phyloP scores from a whole-genome alignment of 1,284 basidiomycete genomes.

The Trichosporon inkin region DNA sequence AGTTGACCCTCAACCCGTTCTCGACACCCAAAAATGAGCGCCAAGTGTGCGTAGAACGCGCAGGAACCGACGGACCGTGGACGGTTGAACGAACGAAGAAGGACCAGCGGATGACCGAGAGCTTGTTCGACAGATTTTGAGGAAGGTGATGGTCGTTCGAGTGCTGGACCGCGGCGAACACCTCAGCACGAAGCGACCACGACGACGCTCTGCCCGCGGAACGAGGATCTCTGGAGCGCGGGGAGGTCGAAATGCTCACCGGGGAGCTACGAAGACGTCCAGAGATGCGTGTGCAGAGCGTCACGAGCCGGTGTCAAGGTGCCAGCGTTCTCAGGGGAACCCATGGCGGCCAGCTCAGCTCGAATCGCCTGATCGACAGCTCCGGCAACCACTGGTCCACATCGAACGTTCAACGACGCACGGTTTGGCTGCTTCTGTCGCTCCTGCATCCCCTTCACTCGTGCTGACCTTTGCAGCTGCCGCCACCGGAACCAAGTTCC shows the following conservation, averaged over 20 bases:
- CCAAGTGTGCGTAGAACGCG: conserved; percentile 3
- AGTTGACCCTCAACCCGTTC: no score
- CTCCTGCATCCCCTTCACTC: not conserved
- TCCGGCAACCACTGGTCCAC: not conserved
- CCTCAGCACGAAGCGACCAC: not conserved
- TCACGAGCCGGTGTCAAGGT: not conserved
- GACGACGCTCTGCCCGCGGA: not conserved
- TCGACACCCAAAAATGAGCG: no score
- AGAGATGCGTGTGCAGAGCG: no score
- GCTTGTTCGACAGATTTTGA: not conserved
- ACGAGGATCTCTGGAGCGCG: no score
- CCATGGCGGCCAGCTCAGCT: no score
- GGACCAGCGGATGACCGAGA: not conserved
- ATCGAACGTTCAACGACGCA: not conserved
- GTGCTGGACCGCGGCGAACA: not conserved
- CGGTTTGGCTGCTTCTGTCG: not conserved
- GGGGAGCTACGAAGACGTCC: no score
- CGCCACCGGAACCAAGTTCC: conserved; percentile 87
- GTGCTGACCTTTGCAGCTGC: conserved; percentile 38
- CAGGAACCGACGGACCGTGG: no score
- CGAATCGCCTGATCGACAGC: not conserved
- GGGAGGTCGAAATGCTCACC: no score
- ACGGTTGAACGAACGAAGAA: not conserved
- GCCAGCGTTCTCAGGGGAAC: no score
- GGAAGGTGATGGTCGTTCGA: not conserved